Evolutionary conservation across 495 filamentous ascomycete genomes (phyloP).

Genomic region (Tuber magnatum): DNA sequence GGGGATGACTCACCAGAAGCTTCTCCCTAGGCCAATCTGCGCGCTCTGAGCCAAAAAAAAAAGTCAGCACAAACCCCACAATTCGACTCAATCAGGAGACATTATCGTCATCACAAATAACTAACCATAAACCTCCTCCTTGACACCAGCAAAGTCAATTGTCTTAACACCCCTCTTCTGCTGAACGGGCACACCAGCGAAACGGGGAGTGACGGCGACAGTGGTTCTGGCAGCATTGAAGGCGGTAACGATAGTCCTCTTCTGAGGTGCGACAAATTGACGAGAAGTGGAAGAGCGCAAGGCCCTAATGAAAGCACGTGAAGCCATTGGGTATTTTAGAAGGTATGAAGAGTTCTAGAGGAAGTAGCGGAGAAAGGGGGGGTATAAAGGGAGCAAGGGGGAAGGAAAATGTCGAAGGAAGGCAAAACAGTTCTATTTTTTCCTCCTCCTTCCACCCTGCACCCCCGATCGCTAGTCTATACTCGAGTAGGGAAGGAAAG

Average conservation of each 20-base stretch:
- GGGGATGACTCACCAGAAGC: slow-evolving; percentile 62
- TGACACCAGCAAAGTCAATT: slow-evolving; percentile 86
- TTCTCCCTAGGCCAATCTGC: slow-evolving; percentile 97
- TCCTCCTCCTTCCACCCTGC: not conserved
- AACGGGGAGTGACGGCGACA: slow-evolving; percentile 50
- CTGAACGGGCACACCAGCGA: slow-evolving; percentile 42
- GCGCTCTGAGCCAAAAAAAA: slow-evolving; percentile 58
- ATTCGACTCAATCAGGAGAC: slow-evolving; percentile 16
- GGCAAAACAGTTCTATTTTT: not conserved
- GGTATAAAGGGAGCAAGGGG: not conserved
- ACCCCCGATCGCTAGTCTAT: too few relatives aligned
- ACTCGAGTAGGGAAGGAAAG: too few relatives aligned
- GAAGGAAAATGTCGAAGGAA: not conserved
- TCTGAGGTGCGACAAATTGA: slow-evolving; percentile 63
- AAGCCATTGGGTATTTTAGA: slow-evolving; percentile 60
- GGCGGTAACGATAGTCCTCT: slow-evolving; percentile 63
- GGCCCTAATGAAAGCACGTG: slow-evolving; percentile 72
- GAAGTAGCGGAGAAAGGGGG: not conserved
- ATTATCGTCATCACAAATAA: slow-evolving; percentile 10
- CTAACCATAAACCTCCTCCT: slow-evolving; percentile 87
- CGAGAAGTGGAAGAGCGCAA: slow-evolving; percentile 66
- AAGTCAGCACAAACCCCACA: slow-evolving; percentile 15
- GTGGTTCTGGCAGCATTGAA: slow-evolving; percentile 53
- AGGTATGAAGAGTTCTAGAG: slow-evolving; percentile 20
- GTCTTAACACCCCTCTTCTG: slow-evolving; percentile 79